Base-by-base conservation (phyloP, 495 filamentous ascomycete species). In the Daldinia caldariorum region DNA sequence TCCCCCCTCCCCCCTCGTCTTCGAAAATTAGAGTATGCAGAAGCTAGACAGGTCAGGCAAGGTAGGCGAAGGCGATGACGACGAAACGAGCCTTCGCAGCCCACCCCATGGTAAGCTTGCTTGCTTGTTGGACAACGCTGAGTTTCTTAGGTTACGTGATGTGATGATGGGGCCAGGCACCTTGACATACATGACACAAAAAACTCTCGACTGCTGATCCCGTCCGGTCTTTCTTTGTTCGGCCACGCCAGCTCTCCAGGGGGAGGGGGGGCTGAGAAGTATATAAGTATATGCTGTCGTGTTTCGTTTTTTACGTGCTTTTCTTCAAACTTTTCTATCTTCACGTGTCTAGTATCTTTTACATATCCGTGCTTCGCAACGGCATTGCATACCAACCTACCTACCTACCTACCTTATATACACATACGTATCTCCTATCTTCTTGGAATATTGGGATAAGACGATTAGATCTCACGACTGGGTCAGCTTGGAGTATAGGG, bases 191-290 rank as follows among this genome's bases (percentile, higher is more conserved):
- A 54, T 63, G 68, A 49, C 68, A 66, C 62, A 60, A 37, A 60
- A 37, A 35, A 62, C 53, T 66, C 63, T 67, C 58, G 26, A 66
- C 58, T 61, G 58, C 62, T 58, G 32, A 45, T n/a, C 62, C 62
- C 68, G 29, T 70, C 68, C 68, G 61, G 68, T 66, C 62, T 70
- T 70, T 66, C 62, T 70, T 70, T 70, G 51, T 70, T 62, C 62
- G 37, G 68, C 68, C 34, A 59, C 65, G 49, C 4, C 1, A 35
- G 37, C 41, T 16, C 35, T 29, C 38, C 32, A 14, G n/a, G 45
- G 16, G 12, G 16, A 55, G n/a, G 16, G 16, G 39, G 12, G 13
- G 0, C 14, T 47, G 22, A 37, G 43, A 47, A 37, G 38, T 60
- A 69, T 70, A 70, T 70, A 70, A 66, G 61, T 70, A 66, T 62